Evolutionary conservation across 352 stramenopile species (phyloP).

Genomic region (Pythium grandisporangium): DNA sequence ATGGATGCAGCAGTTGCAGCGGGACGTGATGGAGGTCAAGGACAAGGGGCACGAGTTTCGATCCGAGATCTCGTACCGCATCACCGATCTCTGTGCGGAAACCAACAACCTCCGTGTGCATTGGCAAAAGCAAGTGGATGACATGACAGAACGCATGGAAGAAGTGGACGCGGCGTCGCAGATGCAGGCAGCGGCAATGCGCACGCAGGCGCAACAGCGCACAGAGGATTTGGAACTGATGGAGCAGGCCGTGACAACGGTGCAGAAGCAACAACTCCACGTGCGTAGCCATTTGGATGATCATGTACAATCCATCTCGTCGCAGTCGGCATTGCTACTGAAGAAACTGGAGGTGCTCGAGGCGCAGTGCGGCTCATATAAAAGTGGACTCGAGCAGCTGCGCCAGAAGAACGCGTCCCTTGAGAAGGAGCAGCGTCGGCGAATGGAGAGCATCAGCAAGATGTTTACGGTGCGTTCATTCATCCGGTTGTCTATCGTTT

Average conservation of each 20-base stretch:
- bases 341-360: slow-evolving; percentile 64
- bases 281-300: slow-evolving; percentile 43
- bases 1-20: slow-evolving; percentile 83
- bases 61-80: slow-evolving; percentile 35
- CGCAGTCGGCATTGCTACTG: slow-evolving; percentile 24
- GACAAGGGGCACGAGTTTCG: slow-evolving; percentile 63
- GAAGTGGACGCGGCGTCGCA: slow-evolving; percentile 35
- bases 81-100: slow-evolving; percentile 53
- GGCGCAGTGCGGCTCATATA: slow-evolving; percentile 22
- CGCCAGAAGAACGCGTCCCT: slow-evolving; percentile 35
- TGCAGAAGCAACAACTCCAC: slow-evolving; percentile 61
- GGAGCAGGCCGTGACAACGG: slow-evolving; percentile 54
- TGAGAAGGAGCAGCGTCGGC: slow-evolving; percentile 56
- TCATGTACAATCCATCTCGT: slow-evolving; percentile 25
- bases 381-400: slow-evolving; percentile 30
- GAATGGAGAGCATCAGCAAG: slow-evolving; percentile 71
- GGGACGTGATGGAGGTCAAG: slow-evolving; percentile 73
- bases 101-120: slow-evolving; percentile 51
- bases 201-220: slow-evolving; percentile 39
- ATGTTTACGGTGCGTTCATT: slow-evolving; percentile 50
- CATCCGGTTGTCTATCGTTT: neutral
- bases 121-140: slow-evolving; percentile 66
- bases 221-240: slow-evolving; percentile 65
- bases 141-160: slow-evolving; percentile 47
- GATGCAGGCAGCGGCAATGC: slow-evolving; percentile 27